Evolutionary conservation across 2,329 filamentous ascomycete genomes (phyloP).

Genomic region (Hymenoscyphus salicellus): DNA sequence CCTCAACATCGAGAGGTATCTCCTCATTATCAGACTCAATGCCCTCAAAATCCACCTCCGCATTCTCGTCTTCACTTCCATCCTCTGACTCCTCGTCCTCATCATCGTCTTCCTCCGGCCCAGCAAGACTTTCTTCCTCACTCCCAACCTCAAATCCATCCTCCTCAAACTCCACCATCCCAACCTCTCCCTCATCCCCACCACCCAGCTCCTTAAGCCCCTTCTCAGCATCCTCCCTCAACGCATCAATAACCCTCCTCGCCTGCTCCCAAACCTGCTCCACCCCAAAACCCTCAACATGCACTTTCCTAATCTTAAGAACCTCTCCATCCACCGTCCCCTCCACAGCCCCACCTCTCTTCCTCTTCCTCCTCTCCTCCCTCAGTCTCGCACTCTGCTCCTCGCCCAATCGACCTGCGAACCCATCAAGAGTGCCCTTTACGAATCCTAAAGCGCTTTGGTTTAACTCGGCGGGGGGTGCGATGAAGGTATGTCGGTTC

Average conservation of each 20-base stretch:
- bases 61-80: conserved; percentile 38
- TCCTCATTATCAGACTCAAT: conserved; percentile 25
- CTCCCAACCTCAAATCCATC: conserved; percentile 41
- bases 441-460: conserved; percentile 68
- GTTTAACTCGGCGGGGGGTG: conserved; percentile 65
- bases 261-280: conserved; percentile 95
- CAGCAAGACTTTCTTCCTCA: conserved; percentile 35
- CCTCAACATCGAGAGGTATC: conserved; percentile 31
- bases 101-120: conserved; percentile 34
- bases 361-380: conserved; percentile 71
- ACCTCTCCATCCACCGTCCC: conserved; percentile 47
- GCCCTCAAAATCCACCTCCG: conserved; percentile 36
- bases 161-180: conserved; percentile 39
- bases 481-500: conserved; percentile 59
- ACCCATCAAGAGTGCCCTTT: conserved; percentile 76
- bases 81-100: conserved; percentile 40
- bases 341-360: conserved; percentile 54
- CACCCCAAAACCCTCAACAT: conserved; percentile 82
- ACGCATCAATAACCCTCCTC: conserved; percentile 71
- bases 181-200: conserved; percentile 39
- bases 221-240: conserved; percentile 52
- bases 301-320: conserved; percentile 76
- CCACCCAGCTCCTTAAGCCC: conserved; percentile 40
- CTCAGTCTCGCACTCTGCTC: conserved; percentile 68
- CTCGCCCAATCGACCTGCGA: conserved; percentile 71